Evolutionary conservation across 2,329 filamentous ascomycete species (phyloP).

Genomic region (Penicillium sp.): DNA sequence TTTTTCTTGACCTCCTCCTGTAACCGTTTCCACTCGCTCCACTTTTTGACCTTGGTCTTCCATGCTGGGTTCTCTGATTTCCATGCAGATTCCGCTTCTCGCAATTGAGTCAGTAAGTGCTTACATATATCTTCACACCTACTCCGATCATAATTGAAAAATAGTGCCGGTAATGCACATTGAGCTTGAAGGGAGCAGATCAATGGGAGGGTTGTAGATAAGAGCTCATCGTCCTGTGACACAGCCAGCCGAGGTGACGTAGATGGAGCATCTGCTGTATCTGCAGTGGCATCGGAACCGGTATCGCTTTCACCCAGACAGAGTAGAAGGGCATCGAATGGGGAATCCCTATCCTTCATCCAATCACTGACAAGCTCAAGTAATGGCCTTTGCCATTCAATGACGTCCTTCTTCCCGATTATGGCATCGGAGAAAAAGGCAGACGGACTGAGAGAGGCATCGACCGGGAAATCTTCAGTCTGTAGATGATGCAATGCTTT

Average conservation of each 20-base stretch:
- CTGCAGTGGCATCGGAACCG: neutral
- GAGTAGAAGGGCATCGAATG: conserved; percentile 53
- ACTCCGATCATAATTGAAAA: conserved; percentile 74
- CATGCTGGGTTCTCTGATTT: conserved; percentile 52
- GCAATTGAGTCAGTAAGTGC: conserved; percentile 54
- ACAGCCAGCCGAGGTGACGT: neutral
- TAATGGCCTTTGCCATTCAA: conserved; percentile 63
- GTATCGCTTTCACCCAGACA: conserved; percentile 39
- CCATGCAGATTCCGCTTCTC: conserved; percentile 52
- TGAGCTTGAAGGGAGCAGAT: conserved; percentile 54
- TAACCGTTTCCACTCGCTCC: conserved; percentile 43
- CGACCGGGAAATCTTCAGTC: conserved; percentile 52
- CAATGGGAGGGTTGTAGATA: conserved; percentile 52
- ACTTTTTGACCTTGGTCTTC: conserved; percentile 60
- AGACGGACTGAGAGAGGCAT: conserved; percentile 23
- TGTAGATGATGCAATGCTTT: conserved; percentile 61
- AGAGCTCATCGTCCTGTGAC: conserved; percentile 28
- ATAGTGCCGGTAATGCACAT: conserved; percentile 68
- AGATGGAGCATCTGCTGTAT: neutral
- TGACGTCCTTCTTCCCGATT: conserved; percentile 65
- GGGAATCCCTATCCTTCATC: conserved; percentile 58
- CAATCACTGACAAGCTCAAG: conserved; percentile 61
- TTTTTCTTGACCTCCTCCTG: conserved; percentile 44
- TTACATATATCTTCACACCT: conserved; percentile 62
- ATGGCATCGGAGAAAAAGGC: conserved; percentile 47